phyloP scores from a whole-genome alignment of 164 flowering plant species.

The Berberis thunbergii region DNA sequence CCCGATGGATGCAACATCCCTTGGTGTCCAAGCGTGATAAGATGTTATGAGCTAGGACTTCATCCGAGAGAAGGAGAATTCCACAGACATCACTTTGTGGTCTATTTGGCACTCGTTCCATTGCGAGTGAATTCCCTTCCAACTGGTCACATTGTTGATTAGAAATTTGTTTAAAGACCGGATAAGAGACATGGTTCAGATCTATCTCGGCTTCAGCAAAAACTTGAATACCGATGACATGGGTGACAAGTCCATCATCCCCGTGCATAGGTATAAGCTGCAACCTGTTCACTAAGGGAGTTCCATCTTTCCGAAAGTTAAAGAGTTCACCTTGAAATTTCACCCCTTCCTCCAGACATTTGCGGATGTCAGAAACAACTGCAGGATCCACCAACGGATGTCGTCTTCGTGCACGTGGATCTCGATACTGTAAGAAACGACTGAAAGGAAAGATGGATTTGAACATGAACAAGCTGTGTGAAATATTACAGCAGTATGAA shows the following conservation, averaged over 20 bases:
- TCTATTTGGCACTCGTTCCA: slow-evolving; percentile 9
- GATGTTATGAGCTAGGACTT: slow-evolving; percentile 62
- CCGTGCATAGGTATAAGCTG: slow-evolving; percentile 73
- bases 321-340: slow-evolving; percentile 81
- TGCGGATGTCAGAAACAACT: slow-evolving; percentile 67
- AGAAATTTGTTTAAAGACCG: slow-evolving; percentile 39
- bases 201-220: slow-evolving; percentile 71
- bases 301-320: slow-evolving; percentile 86
- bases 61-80: slow-evolving; percentile 67
- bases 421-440: slow-evolving; percentile 88
- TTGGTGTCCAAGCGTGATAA: slow-evolving; percentile 64
- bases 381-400: slow-evolving; percentile 78
- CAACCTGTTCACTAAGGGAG: slow-evolving; percentile 77
- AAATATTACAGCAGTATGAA: too few relatives aligned
- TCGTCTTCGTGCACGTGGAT: slow-evolving; percentile 89
- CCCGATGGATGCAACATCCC: slow-evolving; percentile 85
- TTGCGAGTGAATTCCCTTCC: slow-evolving; percentile 42
- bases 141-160: slow-evolving; percentile 20
- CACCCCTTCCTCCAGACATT: slow-evolving; percentile 75
- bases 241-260: slow-evolving; percentile 70
- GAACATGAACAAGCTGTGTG: too few relatives aligned
- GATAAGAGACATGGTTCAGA: slow-evolving; percentile 52
- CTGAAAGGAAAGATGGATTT: slow-evolving; percentile 25
- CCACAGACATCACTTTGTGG: slow-evolving; percentile 71
- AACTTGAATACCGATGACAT: slow-evolving; percentile 82